Evolutionary conservation across 2,329 filamentous ascomycete species (phyloP).

Genomic region (Diaporthe helianthi): DNA sequence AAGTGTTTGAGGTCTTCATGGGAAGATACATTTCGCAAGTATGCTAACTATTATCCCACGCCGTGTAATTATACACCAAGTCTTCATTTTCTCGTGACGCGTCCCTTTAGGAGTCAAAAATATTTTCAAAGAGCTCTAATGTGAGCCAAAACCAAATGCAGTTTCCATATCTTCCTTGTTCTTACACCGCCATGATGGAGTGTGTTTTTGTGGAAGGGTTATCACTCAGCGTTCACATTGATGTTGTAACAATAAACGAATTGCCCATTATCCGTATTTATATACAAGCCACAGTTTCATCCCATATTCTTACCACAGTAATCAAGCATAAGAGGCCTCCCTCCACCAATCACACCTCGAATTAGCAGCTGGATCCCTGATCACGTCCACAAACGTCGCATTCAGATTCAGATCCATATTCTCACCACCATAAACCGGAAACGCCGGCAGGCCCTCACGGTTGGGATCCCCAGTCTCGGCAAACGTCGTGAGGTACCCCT

Average conservation of each 20-base stretch:
- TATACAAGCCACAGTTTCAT: not conserved
- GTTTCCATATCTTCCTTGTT: no score
- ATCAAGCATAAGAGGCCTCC: conserved; percentile 16
- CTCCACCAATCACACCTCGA: conserved; percentile 31
- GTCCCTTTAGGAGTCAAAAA: no score
- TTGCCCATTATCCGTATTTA: not conserved
- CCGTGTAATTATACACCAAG: no score
- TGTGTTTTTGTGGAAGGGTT: no score
- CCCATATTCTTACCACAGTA: no score
- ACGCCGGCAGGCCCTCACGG: not conserved
- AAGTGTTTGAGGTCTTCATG: no score
- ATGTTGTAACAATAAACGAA: not conserved
- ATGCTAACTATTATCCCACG: no score
- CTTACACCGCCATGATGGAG: no score
- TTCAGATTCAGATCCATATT: conserved; percentile 19
- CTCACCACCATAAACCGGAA: conserved; percentile 12
- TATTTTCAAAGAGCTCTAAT: no score
- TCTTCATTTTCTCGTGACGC: no score
- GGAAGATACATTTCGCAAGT: no score
- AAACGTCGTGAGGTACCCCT: conserved; percentile 28
- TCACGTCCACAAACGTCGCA: conserved; percentile 3
- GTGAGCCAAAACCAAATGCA: no score
- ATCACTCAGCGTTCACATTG: not conserved
- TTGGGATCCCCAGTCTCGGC: conserved; percentile 15
- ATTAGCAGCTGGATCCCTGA: conserved; percentile 26